Evolutionary conservation across 2,329 filamentous ascomycete genomes (phyloP), one percentile per base, ranked within the genome.

Genomic region (Aspergillus clavatus): DNA sequence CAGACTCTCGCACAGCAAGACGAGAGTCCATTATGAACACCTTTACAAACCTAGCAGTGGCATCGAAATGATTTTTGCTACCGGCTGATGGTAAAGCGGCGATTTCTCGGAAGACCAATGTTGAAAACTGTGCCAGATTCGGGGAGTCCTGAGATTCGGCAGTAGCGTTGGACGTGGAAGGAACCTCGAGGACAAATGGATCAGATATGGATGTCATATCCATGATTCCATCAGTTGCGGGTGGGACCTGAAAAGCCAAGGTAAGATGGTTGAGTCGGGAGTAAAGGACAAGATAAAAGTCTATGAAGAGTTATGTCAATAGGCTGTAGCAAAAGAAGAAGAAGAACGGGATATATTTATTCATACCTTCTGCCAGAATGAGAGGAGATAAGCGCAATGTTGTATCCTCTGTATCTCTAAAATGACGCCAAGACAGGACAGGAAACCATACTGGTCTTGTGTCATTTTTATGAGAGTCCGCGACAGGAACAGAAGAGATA

Each of bases 351-450:
- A n/a, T n/a, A n/a, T 5, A 27, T 23, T 40, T 19, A 23, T 31
- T 46, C 58, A 45, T 63, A 71, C 69, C 59, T 43, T 60, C 51
- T 22, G 59, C 50, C 23, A 64, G 42, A 43, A 62, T 42, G 22
- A 72, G 23, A 42, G 66, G 51, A 29, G 61, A 57, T 22, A 74
- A 47, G 16, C 65, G 66, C 24, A 82, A 59, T 23, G 73, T 78
- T 7, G 70, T 69, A 54, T 83, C 79, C 43, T 78, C 73, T 0
- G 66, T 53, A 45, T 76, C 71, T 35, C 76, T 70, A 54, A 75
- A 82, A 63, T 83, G 80, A 37, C 67, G 67, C 69, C 78, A 76
- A 6, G 72, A 71, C 2, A 77, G 50, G 21, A 74, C 53, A 35
- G 72, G 59, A 11, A 57, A 55, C 10, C 72, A 54, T 50, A 65